Evolutionary conservation across 2,329 filamentous ascomycete genomes (phyloP), one percentile per base, ranked within the genome.

Genomic region (Phaeosphaeriaceae sp.): DNA sequence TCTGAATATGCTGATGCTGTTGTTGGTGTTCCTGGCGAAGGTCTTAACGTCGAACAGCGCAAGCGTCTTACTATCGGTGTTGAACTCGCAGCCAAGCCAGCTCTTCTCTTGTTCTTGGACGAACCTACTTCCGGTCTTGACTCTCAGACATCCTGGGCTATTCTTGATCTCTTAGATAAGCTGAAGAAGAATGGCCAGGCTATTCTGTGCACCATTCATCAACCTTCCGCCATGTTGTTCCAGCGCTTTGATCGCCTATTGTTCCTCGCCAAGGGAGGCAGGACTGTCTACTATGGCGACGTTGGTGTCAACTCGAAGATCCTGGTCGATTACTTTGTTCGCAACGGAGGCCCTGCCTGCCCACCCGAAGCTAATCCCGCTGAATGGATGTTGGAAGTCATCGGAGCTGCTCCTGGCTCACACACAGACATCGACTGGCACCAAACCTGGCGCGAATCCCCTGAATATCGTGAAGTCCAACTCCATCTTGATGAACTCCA

Each of bases 151-250:
- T 93, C 92, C 0, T 97, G 91, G 90, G 89, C 90, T 56, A 96
- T 97, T 68, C 82, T 92, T 37, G 87, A 91, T 71, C 83, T 97
- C 9, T 83, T 97, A 33, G 88, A 95, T 74, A 96, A 95, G 75
- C 81, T 97, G 28, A 91, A 91, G 63, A 89, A 93, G 72, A 88
- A 86, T 55, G 92, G 93, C 13, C 70, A 73, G 44, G 92, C 93
- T 42, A 90, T 97, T 74, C 85, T 97, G n/a, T 96, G 92, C 77
- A 97, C 93, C 0, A 97, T 97, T 53, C 93, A 97, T 72, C 93
- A 97, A 74, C 93, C 93, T n/a, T 95, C 90, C 12, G 92, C 92
- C 28, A 92, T 96, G 82, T 81, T 97, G 44, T 96, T 97, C 79
- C 90, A 96, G 71, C 88, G 90, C 50, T 97, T 94, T 69, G 90